Percentiles rank a stretch among this genome's conserved stretches.
Conservation (phyloP, 345 rosid genomes). For the Hibiscus trionum region DNA sequence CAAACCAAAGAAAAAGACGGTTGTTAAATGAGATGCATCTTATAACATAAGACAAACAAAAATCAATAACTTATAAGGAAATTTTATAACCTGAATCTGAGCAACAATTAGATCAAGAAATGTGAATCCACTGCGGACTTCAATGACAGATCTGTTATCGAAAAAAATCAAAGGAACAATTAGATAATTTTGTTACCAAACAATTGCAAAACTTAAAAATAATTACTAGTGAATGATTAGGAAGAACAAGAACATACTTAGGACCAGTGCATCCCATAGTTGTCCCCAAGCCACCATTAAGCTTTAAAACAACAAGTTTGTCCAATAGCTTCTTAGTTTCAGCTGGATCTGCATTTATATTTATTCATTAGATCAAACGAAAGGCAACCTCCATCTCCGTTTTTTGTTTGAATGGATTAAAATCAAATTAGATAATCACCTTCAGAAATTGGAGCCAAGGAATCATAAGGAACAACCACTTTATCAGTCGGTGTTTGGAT, state of each 20-base stretch:
- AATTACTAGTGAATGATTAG: neutral
- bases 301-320: slow-evolving; percentile 91
- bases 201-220: neutral
- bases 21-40: slow-evolving; percentile 1
- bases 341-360: slow-evolving; percentile 42
- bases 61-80: neutral
- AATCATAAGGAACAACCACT: slow-evolving; percentile 39
- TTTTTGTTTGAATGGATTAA: neutral
- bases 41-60: neutral
- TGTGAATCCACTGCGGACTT: slow-evolving; percentile 90
- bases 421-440: slow-evolving; percentile 16
- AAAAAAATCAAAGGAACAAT: neutral
- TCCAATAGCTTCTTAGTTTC: slow-evolving; percentile 79
- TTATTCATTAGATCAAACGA: neutral
- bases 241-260: slow-evolving; percentile 42
- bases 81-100: slow-evolving; percentile 62
- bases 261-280: slow-evolving; percentile 99
- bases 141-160: slow-evolving; percentile 74
- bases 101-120: slow-evolving; percentile 91
- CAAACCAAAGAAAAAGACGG: neutral
- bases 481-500: slow-evolving; percentile 49
- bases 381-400: neutral
- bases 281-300: slow-evolving; percentile 96
- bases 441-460: slow-evolving; percentile 24
- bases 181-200: neutral